These are phyloP conservation scores for Sequoia sempervirens DNA, from an alignment of 75 land plant genomes.

Conservation along the genomic window DNA sequence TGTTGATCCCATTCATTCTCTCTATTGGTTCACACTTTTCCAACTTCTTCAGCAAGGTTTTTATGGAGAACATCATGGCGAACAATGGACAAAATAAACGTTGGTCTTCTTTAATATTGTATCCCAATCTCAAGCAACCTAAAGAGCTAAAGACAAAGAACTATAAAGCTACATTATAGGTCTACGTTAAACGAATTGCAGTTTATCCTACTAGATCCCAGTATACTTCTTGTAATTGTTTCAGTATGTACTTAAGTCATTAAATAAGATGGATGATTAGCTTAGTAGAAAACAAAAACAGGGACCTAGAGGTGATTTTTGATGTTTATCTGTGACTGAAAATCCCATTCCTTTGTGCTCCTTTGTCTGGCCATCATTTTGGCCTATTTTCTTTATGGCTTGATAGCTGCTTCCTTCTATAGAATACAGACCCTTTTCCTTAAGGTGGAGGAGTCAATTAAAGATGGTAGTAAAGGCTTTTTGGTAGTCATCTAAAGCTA, in stretches of 20 bases:
- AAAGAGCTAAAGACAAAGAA: no score
- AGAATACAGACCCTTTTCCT: neutral
- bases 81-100: neutral
- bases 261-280: no score
- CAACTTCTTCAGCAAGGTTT: neutral
- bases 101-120: no score
- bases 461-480: neutral
- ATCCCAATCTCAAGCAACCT: no score
- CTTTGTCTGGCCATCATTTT: neutral
- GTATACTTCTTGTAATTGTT: no score
- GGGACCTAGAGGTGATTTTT: neutral
- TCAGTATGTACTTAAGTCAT: no score
- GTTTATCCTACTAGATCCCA: no score
- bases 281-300: no score
- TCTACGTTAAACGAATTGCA: no score
- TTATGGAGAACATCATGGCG: neutral
- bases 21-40: neutral
- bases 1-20: neutral
- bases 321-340: neutral
- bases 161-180: no score
- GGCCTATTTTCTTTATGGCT: neutral
- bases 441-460: neutral
- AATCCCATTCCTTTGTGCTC: neutral
- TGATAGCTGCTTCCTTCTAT: neutral
- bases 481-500: neutral